phyloP scores from a whole-genome alignment of 2,329 filamentous ascomycete species.

The Fusarium circinatum region DNA sequence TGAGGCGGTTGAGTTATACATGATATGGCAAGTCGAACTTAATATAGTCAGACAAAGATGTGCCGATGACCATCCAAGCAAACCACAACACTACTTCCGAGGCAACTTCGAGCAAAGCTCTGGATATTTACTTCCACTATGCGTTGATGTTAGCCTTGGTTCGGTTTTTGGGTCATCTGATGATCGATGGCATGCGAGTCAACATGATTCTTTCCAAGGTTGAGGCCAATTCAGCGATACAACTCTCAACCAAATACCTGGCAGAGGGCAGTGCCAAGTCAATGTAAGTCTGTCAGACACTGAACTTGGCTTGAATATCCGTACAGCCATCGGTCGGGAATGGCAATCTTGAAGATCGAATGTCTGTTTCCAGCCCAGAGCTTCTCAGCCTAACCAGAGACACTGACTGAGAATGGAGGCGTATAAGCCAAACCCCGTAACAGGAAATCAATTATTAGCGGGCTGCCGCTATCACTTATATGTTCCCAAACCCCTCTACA shows the following conservation, averaged over 20 bases:
- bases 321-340: background rate
- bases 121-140: background rate
- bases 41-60: background rate
- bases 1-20: constrained; percentile 10
- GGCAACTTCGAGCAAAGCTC: background rate
- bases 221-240: background rate
- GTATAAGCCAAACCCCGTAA: background rate
- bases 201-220: background rate
- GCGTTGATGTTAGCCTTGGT: background rate
- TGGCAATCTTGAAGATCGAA: background rate
- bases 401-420: constrained; percentile 21
- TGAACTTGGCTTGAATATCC: background rate
- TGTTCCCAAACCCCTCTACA: background rate
- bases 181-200: background rate
- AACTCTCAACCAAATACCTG: background rate
- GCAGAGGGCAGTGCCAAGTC: background rate
- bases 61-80: background rate
- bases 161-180: background rate
- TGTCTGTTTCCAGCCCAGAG: background rate
- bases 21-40: background rate
- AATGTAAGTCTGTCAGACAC: background rate
- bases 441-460: background rate
- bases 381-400: background rate
- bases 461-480: background rate
- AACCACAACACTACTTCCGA: background rate